Evolutionary conservation across 2,329 filamentous ascomycete genomes (phyloP), one percentile per base, ranked within the genome.

Genomic region (Apiospora koreana): DNA sequence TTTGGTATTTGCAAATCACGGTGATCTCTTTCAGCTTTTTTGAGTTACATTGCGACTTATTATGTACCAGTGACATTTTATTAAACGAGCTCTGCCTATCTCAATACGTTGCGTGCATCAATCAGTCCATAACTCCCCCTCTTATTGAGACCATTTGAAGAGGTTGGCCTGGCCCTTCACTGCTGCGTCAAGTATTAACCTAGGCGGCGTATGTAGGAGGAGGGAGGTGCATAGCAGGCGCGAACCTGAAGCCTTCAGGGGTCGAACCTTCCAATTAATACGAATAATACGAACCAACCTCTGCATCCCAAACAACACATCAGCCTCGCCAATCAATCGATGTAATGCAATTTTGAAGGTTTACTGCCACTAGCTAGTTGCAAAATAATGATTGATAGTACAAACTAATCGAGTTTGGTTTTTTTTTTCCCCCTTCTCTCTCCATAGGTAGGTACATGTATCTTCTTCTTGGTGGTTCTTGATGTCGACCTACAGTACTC

Each of bases 1-100:
- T 62, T 31, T 62, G 54, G 54, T 62, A 62, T 38, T 62, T 62
- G 54, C 54, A 62, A 62, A 62, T 62, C 54, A 62, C 31, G 54
- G 54, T 62, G 54, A 38, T 62, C 54, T 62, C 54, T 62, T 38
- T 14, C 28, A 62, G 31, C 54, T 3, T 23, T 38, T 62, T 62
- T 7, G 31, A 38, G 54, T 62, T 62, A n/a, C 54, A 62, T 62
- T 62, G 21, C 54, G 21, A 23, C 18, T 62, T n/a, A n/a, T 12
- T n/a, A n/a, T 58, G n/a, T 41, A 18, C 41, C 41, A 43, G 31
- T 62, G 6, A 31, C 10, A 38, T 62, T 62, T 3, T n/a, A 38
- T 43, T 18, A 2, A 28, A 38, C 21, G 5, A 21, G 54, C 54
- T 14, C 10, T 38, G 54, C 21, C 31, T 21, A n/a, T 62, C 31